Conservation (phyloP, 148 eudicot species). For the Pharnaceum exiguum region DNA sequence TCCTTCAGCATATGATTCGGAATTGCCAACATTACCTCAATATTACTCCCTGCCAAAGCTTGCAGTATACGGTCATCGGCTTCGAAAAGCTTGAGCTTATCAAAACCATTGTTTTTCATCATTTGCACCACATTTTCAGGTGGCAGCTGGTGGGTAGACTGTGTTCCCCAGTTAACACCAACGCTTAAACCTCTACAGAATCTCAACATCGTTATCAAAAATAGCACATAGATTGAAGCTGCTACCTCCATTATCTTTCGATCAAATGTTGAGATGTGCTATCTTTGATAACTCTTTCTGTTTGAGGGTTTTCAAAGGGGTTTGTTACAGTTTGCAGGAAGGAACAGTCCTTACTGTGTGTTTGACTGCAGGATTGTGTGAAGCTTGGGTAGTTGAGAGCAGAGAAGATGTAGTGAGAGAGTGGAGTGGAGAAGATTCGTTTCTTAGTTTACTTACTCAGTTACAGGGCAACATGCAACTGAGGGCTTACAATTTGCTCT, state of each 20-base stretch:
- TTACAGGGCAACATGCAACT: slow-evolving; percentile 28
- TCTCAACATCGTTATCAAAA: not conserved
- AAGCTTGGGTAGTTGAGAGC: slow-evolving; percentile 17
- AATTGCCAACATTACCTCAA: slow-evolving; percentile 82
- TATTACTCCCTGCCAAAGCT: slow-evolving; percentile 63
- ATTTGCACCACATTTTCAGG: slow-evolving; percentile 66
- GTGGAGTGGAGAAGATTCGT: slow-evolving; percentile 29
- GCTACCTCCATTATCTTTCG: slow-evolving; percentile 12
- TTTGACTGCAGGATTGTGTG: too few relatives aligned
- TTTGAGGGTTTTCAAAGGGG: slow-evolving; percentile 7
- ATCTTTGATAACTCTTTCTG: not conserved
- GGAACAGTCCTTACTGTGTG: slow-evolving; percentile 7
- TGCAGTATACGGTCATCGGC: slow-evolving; percentile 61
- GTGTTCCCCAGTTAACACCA: slow-evolving; percentile 98
- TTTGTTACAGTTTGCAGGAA: slow-evolving; percentile 15
- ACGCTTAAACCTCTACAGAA: slow-evolving; percentile 27
- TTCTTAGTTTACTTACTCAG: slow-evolving; percentile 56
- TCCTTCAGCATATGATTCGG: slow-evolving; percentile 75
- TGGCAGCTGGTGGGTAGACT: slow-evolving; percentile 68
- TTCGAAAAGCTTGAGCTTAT: slow-evolving; percentile 82
- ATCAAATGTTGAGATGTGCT: slow-evolving; percentile 30
- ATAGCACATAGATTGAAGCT: slow-evolving; percentile 17
- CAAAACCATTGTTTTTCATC: slow-evolving; percentile 79
- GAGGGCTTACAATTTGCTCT: slow-evolving; percentile 2
- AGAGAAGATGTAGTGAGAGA: slow-evolving; percentile 6